Evolutionary conservation across 2,329 filamentous ascomycete species (phyloP).

Genomic region (Epichloe gansuensis): DNA sequence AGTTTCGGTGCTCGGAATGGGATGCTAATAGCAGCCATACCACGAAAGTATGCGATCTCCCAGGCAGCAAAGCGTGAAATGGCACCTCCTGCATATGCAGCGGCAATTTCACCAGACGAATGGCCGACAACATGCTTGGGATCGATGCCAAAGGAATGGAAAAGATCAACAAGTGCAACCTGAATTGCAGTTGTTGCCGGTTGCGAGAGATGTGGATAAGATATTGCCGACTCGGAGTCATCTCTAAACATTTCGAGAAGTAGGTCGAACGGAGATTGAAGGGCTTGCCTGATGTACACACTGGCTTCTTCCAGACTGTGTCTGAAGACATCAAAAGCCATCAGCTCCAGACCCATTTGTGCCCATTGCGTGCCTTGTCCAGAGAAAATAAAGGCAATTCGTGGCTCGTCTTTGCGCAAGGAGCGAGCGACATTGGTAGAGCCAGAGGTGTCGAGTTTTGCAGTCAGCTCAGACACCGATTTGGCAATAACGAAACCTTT

Average conservation of each 20-base stretch:
- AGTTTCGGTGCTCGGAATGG: conserved; percentile 13
- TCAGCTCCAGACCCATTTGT: conserved; percentile 28
- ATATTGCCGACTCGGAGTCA: conserved; percentile 15
- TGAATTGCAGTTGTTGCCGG: conserved; percentile 30
- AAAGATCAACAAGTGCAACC: conserved; percentile 28
- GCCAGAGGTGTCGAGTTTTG: conserved; percentile 14
- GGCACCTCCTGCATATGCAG: conserved; percentile 26
- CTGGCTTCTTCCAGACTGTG: conserved; percentile 23
- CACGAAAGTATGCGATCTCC: conserved; percentile 29
- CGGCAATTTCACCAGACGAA: conserved; percentile 35
- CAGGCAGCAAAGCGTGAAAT: conserved; percentile 26
- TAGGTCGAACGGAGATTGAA: conserved; percentile 22
- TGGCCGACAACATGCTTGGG: conserved; percentile 28
- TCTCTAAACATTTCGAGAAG: conserved; percentile 23
- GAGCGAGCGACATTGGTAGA: conserved; percentile 13
- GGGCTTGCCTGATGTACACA: conserved; percentile 15
- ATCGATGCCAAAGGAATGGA: conserved; percentile 19
- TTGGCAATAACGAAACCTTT: conserved; percentile 25
- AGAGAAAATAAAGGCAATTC: conserved; percentile 29
- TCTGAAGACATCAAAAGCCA: conserved; percentile 29
- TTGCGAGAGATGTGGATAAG: conserved; percentile 25
- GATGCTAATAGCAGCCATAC: conserved; percentile 21
- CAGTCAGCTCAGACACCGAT: conserved; percentile 20
- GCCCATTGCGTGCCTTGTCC: conserved; percentile 32
- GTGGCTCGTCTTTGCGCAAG: conserved; percentile 14